Evolutionary conservation across 2,329 filamentous ascomycete genomes (phyloP), one percentile per base, ranked within the genome.

Genomic region (Trichoderma semiorbis): DNA sequence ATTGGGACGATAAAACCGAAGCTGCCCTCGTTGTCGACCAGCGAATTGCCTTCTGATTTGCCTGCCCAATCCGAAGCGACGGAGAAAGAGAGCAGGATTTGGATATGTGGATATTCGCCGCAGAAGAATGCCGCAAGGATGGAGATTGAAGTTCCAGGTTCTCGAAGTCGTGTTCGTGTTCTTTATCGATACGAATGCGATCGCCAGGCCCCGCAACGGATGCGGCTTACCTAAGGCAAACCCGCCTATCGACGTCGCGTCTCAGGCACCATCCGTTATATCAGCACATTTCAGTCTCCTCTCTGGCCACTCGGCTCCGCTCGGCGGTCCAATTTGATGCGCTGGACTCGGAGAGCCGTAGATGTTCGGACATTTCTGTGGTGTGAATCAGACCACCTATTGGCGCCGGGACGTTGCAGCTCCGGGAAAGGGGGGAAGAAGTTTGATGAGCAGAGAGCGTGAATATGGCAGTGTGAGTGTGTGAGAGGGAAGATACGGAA

Each of bases 281-380:
- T 70, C 68, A 63, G 68, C 43, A 70, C 60, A 70, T 64, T 70
- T 43, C 63, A 47, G 47, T 70, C 58, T n/a, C 43, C 57, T 24
- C 58, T 63, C 68, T 70, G 68, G 68, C 68, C 68, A 63, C 58
- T 70, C 68, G 68, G 68, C 58, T 64, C 68, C 68, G 68, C 68
- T 70, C 68, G 68, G 67, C 26, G 57, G 21, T 24, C 28, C 67
- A 62, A 24, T 69, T 43, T 62, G 67, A 62, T 53, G 67, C 57
- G 67, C 55, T 69, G 36, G 50, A 34, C 39, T 70, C 67, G 57
- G 67, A 70, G 67, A 28, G 47, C 67, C 39, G 39, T 62, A 26
- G n/a, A 55, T 34, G n/a, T 60, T 58, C 66, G 66, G 66, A 18
- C n/a, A 43, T 58, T 63, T 62, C 58, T 5, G 7, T 30, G 28